Conservation (phyloP, 352 stramenopile species). For the Ophiocytium majus region DNA sequence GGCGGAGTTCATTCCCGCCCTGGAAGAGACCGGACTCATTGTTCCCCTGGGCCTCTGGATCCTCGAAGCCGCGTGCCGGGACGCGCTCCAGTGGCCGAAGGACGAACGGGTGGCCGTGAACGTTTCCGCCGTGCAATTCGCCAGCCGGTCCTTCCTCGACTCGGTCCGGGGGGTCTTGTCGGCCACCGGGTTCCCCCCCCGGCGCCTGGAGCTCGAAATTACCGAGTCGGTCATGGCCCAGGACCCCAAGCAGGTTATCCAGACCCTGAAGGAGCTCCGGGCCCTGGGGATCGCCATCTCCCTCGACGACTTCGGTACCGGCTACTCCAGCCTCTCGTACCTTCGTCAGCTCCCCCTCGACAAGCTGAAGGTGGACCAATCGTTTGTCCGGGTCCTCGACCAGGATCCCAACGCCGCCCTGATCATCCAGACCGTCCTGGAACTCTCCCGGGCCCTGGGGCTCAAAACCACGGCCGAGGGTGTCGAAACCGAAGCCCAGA, state of each 20-base stretch:
- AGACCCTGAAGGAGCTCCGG: background rate
- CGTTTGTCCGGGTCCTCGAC: background rate
- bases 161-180: too few relatives aligned
- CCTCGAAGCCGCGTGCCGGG: too few relatives aligned
- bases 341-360: background rate
- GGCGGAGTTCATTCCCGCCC: background rate
- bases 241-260: background rate
- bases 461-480: background rate
- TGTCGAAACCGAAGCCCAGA: background rate
- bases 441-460: background rate
- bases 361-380: background rate
- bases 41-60: too few relatives aligned
- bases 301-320: slow-evolving; percentile 11
- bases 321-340: background rate
- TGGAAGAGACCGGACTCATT: slow-evolving; percentile 7
- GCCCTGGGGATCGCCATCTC: background rate
- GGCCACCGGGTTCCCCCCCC: too few relatives aligned
- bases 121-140: too few relatives aligned
- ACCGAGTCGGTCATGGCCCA: background rate
- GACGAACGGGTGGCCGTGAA: too few relatives aligned
- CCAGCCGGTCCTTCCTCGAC: too few relatives aligned
- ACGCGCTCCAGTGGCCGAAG: too few relatives aligned
- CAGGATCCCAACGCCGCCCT: background rate
- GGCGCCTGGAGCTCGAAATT: background rate
- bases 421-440: background rate